Conservation (phyloP, 225 moss, liverwort and hornwort species). For the Sphagnum tenellum region DNA sequence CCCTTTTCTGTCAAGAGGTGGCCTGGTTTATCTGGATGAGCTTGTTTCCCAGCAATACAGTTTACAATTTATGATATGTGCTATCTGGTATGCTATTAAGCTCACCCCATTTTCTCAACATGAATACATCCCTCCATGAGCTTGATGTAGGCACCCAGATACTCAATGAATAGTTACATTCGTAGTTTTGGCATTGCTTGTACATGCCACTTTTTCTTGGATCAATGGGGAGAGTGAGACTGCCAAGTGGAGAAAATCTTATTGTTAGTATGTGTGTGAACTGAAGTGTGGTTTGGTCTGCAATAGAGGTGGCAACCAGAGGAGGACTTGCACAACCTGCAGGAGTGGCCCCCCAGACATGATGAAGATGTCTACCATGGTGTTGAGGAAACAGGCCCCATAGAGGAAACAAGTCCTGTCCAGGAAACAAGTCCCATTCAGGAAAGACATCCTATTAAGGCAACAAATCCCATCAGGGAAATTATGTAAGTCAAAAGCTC, state of each 20-base stretch:
- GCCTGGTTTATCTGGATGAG: too few species aligned
- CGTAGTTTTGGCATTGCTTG: neutral
- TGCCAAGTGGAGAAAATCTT: neutral
- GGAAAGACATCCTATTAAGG: neutral
- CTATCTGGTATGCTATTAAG: too few species aligned
- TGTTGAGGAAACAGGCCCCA: too few species aligned
- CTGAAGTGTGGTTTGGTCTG: conserved; percentile 1
- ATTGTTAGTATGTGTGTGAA: neutral
- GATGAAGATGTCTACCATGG: conserved; percentile 9
- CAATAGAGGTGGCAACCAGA: conserved; percentile 51
- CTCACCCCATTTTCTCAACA: too few species aligned
- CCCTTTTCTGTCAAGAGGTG: too few species aligned
- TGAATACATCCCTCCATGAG: too few species aligned
- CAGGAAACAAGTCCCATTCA: conserved; percentile 24
- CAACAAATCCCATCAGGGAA: neutral
- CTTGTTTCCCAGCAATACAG: too few species aligned
- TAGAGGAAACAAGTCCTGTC: neutral
- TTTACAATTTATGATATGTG: too few species aligned
- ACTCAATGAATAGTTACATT: neutral
- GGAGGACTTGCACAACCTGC: conserved; percentile 17
- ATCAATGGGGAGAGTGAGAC: neutral
- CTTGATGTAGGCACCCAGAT: too few species aligned
- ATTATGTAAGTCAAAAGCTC: neutral
- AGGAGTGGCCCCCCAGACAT: conserved; percentile 5
- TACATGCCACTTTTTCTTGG: neutral